Base-by-base conservation (phyloP, 306 rosid genomes). In the Spatholobus suberectus region DNA sequence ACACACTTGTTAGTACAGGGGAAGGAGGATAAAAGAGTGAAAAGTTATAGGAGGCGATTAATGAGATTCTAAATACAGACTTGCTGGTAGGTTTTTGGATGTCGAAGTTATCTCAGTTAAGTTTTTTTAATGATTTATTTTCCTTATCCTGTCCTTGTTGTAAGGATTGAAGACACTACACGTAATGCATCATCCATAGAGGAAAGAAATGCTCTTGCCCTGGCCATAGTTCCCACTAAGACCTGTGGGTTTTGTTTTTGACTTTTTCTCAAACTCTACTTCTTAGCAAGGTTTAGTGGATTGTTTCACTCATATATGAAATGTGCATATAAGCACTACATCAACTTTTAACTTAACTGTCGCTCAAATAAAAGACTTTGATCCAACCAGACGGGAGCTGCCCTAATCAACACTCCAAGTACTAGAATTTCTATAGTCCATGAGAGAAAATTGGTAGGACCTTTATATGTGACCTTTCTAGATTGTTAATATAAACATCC, bases 361-460 rank as follows among this genome's bases (percentile, higher is more conserved):
- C 17, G 27, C 83, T 35, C 97, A 86, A 81, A 67, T 90, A 54
- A 92, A 89, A 20, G 91, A 92, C 83, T 96, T 89, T 86, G 99
- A 94, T 84, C 95, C 99, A 44, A 90, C 94, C 7, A 98, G 99
- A 35, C 94, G 99, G 99, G 99, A 96, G 81, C 94, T 77, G 98
- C 99, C 65, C 90, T 96, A 61, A 97, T 96, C 79, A 73, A 89
- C 85, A 88, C 97, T 88, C 99, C 99, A 66, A 94, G 99, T 85
- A 87, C 79, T 75, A 70, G 92, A 85, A 90, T 96, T 55, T 96
- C 99, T 63, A 63, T 97, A 80, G 87, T 81, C 79, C 91, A 91
- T 40, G 99, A 96, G 37, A 90, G 98, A 71, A 97, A 96, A 86
- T 86, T 96, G 98, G 99, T 96, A 92, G 78, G 95, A 47, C 80